phyloP scores from a whole-genome alignment of 192 early-diverging fungal species.

The Jimgerdemannia flammicorona region DNA sequence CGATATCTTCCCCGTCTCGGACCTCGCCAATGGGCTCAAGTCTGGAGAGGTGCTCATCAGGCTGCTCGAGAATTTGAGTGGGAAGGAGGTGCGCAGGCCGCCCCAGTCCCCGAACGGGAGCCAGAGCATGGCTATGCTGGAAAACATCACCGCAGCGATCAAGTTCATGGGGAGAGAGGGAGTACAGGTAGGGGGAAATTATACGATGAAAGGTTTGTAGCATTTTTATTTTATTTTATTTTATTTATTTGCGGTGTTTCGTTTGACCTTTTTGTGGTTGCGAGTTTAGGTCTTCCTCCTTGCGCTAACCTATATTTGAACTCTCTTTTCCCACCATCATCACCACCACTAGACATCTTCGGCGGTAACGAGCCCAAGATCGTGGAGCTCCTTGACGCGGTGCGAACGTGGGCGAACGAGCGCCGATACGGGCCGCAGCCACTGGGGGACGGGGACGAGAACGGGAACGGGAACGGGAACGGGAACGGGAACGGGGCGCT shows the following conservation, averaged over 20 bases:
- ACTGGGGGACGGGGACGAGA: background rate
- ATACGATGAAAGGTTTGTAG: slow-evolving; percentile 48
- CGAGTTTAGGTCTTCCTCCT: too few relatives aligned
- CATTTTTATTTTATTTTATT: background rate
- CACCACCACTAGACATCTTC: slow-evolving; percentile 24
- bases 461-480: background rate
- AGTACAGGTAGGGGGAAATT: slow-evolving; percentile 43
- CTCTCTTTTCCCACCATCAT: background rate
- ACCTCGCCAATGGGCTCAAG: slow-evolving; percentile 40
- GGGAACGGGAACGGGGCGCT: too few relatives aligned
- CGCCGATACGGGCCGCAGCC: slow-evolving; percentile 1
- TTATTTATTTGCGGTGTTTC: background rate
- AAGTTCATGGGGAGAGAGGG: slow-evolving; percentile 56
- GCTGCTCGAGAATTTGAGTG: slow-evolving; percentile 41
- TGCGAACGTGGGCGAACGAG: slow-evolving; percentile 24
- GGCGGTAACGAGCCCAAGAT: slow-evolving; percentile 31
- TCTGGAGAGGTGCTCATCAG: slow-evolving; percentile 46
- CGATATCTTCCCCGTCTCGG: slow-evolving; percentile 26
- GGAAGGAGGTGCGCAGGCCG: slow-evolving; percentile 42
- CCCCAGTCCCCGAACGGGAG: slow-evolving; percentile 40
- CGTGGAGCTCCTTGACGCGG: slow-evolving; percentile 28
- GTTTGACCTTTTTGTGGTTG: too few relatives aligned
- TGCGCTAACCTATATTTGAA: too few relatives aligned
- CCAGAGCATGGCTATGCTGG: slow-evolving; percentile 44
- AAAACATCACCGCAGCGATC: slow-evolving; percentile 48